phyloP scores from a whole-genome alignment of 495 filamentous ascomycete species.

The Hypoxylon lenormandii region DNA sequence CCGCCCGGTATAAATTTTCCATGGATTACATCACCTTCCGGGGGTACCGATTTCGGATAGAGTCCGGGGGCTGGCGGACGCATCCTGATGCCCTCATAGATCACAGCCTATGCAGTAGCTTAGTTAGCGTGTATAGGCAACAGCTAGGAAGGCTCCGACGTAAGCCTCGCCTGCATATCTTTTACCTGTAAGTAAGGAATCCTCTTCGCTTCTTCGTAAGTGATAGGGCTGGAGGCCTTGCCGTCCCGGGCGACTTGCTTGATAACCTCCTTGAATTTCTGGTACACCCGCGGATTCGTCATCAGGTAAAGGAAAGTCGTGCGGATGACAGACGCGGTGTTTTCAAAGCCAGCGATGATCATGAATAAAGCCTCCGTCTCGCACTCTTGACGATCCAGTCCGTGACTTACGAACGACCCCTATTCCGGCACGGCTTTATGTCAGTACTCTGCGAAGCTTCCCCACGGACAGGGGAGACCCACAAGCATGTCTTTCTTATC shows the following conservation, averaged over 20 bases:
- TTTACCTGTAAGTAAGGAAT: constrained; percentile 51
- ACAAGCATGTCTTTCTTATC: constrained; percentile 57
- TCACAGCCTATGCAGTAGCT: constrained; percentile 33
- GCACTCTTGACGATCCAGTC: constrained; percentile 55
- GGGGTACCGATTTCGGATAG: constrained; percentile 42
- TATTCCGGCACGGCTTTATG: neutral
- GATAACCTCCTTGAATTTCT: constrained; percentile 75
- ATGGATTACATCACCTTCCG: constrained; percentile 59
- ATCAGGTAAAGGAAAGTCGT: constrained; percentile 66
- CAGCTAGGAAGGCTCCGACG: neutral
- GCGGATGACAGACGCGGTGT: constrained; percentile 69
- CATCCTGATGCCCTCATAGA: constrained; percentile 51
- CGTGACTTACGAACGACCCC: constrained; percentile 59
- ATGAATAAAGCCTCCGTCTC: constrained; percentile 58
- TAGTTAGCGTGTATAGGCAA: neutral
- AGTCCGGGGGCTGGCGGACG: constrained; percentile 25
- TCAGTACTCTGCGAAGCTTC: neutral
- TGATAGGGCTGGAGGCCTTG: constrained; percentile 68
- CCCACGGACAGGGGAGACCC: constrained; percentile 38
- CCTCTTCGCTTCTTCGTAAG: constrained; percentile 66
- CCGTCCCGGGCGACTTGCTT: constrained; percentile 67
- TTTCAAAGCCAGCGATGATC: constrained; percentile 63
- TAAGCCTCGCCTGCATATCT: too few species aligned
- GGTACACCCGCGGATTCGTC: constrained; percentile 59
- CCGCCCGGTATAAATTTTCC: constrained; percentile 67